A percentile compares a stretch with the other conserved stretches of the same genome.
phyloP scores from a whole-genome alignment of 2,329 filamentous ascomycete genomes.

The Biscogniauxia mediterranea region DNA sequence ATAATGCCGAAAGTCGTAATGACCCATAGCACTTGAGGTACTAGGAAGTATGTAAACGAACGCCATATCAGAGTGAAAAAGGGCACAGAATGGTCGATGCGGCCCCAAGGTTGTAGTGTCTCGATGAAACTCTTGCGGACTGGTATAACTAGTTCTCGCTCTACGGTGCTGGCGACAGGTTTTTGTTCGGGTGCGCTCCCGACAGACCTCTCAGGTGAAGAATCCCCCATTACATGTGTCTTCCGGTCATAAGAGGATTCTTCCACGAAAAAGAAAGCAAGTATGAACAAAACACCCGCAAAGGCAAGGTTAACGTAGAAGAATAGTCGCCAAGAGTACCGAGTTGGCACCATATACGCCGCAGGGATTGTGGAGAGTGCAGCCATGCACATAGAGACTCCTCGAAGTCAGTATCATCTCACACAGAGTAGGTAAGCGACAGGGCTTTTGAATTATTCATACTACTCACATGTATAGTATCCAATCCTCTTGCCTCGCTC shows the following conservation, averaged over 20 bases:
- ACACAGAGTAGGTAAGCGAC: not conserved
- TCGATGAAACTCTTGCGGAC: slow-evolving; percentile 37
- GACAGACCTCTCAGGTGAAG: slow-evolving; percentile 7
- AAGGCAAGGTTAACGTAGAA: slow-evolving; percentile 62
- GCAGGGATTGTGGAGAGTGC: slow-evolving; percentile 56
- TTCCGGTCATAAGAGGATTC: slow-evolving; percentile 46
- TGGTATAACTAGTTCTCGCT: slow-evolving; percentile 25
- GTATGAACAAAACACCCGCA: slow-evolving; percentile 39
- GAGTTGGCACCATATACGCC: slow-evolving; percentile 59
- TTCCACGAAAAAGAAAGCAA: slow-evolving; percentile 52
- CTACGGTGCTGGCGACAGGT: slow-evolving; percentile 19
- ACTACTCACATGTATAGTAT: slow-evolving; percentile 51
- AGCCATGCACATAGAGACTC: slow-evolving; percentile 54
- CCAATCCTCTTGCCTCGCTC: slow-evolving; percentile 53
- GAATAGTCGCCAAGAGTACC: slow-evolving; percentile 58
- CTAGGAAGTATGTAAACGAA: slow-evolving; percentile 43
- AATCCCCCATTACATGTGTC: slow-evolving; percentile 14
- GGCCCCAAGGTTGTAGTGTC: slow-evolving; percentile 39
- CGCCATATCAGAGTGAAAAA: slow-evolving; percentile 41
- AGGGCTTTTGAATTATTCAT: too few species aligned
- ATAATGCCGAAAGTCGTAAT: slow-evolving; percentile 45
- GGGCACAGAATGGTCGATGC: slow-evolving; percentile 36
- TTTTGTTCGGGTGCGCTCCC: slow-evolving; percentile 17
- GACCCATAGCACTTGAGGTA: slow-evolving; percentile 46
- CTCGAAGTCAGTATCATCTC: slow-evolving; percentile 3